phyloP scores from a whole-genome alignment of 495 filamentous ascomycete genomes.

The Trichoderma erinaceum region DNA sequence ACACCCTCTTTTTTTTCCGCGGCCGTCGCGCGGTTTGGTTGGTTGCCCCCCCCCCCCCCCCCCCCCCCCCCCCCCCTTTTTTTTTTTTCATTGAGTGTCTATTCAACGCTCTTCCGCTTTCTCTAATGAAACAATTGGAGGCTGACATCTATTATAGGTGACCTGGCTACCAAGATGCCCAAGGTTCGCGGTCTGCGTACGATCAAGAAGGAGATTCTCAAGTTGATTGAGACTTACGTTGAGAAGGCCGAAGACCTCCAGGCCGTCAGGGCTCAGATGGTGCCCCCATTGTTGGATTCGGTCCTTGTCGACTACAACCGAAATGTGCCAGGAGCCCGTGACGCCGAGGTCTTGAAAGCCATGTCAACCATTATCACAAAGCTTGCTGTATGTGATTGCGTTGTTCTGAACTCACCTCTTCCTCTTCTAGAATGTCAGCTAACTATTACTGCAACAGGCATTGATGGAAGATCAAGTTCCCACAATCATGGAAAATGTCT shows the following conservation, averaged over 20 bases:
- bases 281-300: conserved; percentile 93
- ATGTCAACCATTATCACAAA: conserved; percentile 97
- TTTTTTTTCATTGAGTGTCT: too few species aligned
- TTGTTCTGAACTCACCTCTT: too few species aligned
- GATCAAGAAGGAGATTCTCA: conserved; percentile 99
- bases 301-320: conserved; percentile 93
- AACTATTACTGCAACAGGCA: conserved; percentile 39
- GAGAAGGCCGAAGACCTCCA: conserved; percentile 95
- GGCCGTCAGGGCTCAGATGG: conserved; percentile 85
- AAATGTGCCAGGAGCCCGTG: conserved; percentile 92
- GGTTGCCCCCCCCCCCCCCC: too few species aligned
- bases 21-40: too few species aligned
- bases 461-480: conserved; percentile 98
- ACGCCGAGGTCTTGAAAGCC: conserved; percentile 93
- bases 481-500: conserved; percentile 96
- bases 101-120: background rate
- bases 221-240: conserved; percentile 95
- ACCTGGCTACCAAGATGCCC: conserved; percentile 95
- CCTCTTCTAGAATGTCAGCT: conserved; percentile 18
- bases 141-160: conserved; percentile 46
- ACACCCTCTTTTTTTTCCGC: too few species aligned
- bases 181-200: conserved; percentile 90
- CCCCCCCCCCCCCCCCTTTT: too few species aligned
- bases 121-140: background rate
- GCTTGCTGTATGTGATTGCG: conserved; percentile 67